These are phyloP conservation scores for Claviceps purpurea DNA, from an alignment of 2,329 filamentous ascomycete genomes.

Conservation along the genomic window DNA sequence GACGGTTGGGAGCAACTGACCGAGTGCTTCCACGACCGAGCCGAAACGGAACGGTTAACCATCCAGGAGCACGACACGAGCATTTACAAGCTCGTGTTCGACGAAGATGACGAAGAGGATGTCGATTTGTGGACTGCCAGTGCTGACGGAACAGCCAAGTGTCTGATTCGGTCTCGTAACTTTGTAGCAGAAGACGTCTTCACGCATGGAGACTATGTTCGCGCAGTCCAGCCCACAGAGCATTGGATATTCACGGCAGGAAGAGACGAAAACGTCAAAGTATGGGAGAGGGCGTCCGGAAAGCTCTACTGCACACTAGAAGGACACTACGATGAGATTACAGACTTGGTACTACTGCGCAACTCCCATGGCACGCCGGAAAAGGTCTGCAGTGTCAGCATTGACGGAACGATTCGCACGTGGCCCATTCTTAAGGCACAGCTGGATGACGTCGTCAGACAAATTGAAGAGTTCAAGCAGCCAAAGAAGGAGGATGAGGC, in stretches of 20 bases:
- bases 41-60: conserved; percentile 30
- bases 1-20: conserved; percentile 40
- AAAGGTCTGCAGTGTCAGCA: conserved; percentile 65
- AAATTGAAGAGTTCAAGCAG: conserved; percentile 32
- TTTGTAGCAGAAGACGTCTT: conserved; percentile 64
- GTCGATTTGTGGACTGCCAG: conserved; percentile 86
- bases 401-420: conserved; percentile 75
- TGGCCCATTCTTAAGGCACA: conserved; percentile 61
- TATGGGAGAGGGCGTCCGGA: conserved; percentile 70
- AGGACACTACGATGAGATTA: conserved; percentile 91
- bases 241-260: conserved; percentile 79
- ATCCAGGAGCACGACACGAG: conserved; percentile 82
- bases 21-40: conserved; percentile 28
- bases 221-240: conserved; percentile 62
- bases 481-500: conserved; percentile 27
- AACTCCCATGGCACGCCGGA: conserved; percentile 22
- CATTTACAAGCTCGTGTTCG: conserved; percentile 69
- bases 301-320: conserved; percentile 60
- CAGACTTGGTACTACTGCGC: conserved; percentile 54
- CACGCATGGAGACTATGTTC: conserved; percentile 78
- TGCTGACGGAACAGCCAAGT: conserved; percentile 78
- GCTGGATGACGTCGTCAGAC: conserved; percentile 35
- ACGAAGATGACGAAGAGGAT: conserved; percentile 42
- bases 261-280: conserved; percentile 77
- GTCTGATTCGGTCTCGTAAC: conserved; percentile 51